A percentile compares a stretch with the other conserved stretches of the same genome.
These are phyloP conservation scores for Termitomyces sp. DNA, from an alignment of 768 basidiomycete genomes.

Conservation along the genomic window DNA sequence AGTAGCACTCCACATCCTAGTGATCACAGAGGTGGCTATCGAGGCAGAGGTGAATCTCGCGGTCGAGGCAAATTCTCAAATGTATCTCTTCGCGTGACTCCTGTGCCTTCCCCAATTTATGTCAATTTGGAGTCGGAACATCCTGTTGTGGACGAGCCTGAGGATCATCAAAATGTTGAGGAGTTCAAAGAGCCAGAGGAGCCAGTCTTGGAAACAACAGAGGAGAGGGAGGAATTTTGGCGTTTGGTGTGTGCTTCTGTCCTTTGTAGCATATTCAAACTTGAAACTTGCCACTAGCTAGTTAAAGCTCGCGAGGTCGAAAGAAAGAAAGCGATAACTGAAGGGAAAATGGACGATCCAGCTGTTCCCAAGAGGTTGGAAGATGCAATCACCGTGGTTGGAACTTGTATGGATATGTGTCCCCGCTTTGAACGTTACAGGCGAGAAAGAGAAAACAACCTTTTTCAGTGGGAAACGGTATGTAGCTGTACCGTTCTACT, in stretches of 20 bases:
- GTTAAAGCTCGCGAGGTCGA: constrained; percentile 73
- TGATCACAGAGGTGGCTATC: constrained; percentile 51
- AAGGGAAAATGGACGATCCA: constrained; percentile 89
- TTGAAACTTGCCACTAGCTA: constrained; percentile 41
- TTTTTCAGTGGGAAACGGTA: constrained; percentile 85
- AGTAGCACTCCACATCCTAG: constrained; percentile 32
- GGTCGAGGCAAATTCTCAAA: constrained; percentile 38
- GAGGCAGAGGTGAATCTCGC: constrained; percentile 32
- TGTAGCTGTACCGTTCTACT: constrained; percentile 36
- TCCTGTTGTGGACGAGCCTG: constrained; percentile 30
- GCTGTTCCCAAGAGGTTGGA: constrained; percentile 74
- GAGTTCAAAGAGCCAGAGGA: constrained; percentile 36
- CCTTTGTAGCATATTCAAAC: constrained; percentile 13
- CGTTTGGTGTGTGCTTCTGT: constrained; percentile 55
- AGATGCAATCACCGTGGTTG: constrained; percentile 90
- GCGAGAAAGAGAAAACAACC: constrained; percentile 84
- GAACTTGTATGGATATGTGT: constrained; percentile 93
- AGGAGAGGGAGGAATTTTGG: constrained; percentile 68
- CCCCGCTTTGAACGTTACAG: constrained; percentile 91
- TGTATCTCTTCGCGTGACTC: constrained; percentile 33
- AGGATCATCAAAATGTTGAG: constrained; percentile 27
- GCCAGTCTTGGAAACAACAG: constrained; percentile 51
- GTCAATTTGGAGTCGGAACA: constrained; percentile 23
- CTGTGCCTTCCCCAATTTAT: constrained; percentile 12
- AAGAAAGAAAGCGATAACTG: constrained; percentile 68